Evolutionary conservation across 1,284 basidiomycete species (phyloP), one percentile per base, ranked within the genome.

Genomic region (Leccinum fallax): DNA sequence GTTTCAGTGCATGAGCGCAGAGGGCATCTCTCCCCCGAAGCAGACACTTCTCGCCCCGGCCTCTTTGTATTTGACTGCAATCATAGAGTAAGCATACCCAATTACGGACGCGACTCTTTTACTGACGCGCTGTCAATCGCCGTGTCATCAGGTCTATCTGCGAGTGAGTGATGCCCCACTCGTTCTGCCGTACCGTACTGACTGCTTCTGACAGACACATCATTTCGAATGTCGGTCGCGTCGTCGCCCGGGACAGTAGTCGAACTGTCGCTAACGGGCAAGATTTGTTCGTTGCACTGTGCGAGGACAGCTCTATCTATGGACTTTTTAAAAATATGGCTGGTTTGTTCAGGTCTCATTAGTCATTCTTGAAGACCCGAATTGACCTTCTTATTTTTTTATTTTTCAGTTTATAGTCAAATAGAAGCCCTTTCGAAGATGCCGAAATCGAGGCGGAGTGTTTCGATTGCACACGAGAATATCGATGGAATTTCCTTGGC

Each of bases 21-120:
- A 74, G 52, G 80, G 81, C 16, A 69, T 77, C 6, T 67, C 77
- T 53, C 79, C 84, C 19, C 88, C 88, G 15, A 84, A 81, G 58
- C 67, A 82, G 34, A 71, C 80, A 3, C 77, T 89, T n/a, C 76
- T 95, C n/a, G 86, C 89, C 13, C 92, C 93, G 4, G 91, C 94
- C 26, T 89, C 92, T 16, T 75, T 96, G 53, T 97, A 95, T 81
- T 81, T 95, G 59, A 95, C 94, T 11, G 94, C 94, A n/a, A 91
- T 96, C 65, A 80, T 96, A 49, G 94, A 97, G 94, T 95, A 74
- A 78, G 93, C 86, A 32, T 62, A 55, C 48, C 61, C 65, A 52
- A 58, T 65, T 52, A 55, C 58, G 58, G 60, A 60, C 46, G 11
- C 46, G 19, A 21, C 8, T 46, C 48, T 9, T n/a, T 68, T 62